Evolutionary conservation across 2,329 filamentous ascomycete genomes (phyloP), one percentile per base, ranked within the genome.

Genomic region (Apiospora arundinis): DNA sequence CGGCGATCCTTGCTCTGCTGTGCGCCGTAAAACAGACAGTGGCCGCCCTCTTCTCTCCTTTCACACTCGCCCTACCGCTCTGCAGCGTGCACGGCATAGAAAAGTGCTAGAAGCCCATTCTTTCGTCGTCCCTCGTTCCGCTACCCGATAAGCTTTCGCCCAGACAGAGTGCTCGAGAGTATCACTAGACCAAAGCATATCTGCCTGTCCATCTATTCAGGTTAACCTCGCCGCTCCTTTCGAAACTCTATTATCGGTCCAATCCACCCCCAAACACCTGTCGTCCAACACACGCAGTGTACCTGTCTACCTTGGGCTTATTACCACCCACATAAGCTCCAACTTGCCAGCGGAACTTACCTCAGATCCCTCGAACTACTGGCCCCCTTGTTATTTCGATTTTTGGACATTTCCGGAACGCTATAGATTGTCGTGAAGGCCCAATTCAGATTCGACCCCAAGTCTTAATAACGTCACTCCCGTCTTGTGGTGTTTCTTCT

Each of bases 181-280:
- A 63, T 40, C 56, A 69, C 45, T 69, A 69, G 67, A 46, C 67
- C 46, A 69, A 69, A 69, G 67, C 67, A 56, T 69, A 69, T 69
- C 32, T 44, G 52, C 52, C 52, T 60, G 23, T 32, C 46, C 28
- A 42, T 52, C 46, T 69, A 40, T 69, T 49, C 44, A 42, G 40
- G 65, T 69, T 32, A 40, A 56, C 67, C 46, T 69, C 45, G 67
- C 67, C 67, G 67, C 67, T 69, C 67, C 37, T 56, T 69, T 69
- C 45, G 46, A 69, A 69, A 69, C 67, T 49, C 67, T 69, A 56
- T 56, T 68, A 48, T 48, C 66, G 66, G 66, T 9, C 66, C 66
- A 68, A 25, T 69, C 67, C 67, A 48, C 32, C 37, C 28, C 65
- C 65, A 37, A 67, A 44, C 42, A 45, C 40, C 65, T 67, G 44